Base-by-base conservation (phyloP, 2,329 filamentous ascomycete species). In the Cordyceps tenuipes region DNA sequence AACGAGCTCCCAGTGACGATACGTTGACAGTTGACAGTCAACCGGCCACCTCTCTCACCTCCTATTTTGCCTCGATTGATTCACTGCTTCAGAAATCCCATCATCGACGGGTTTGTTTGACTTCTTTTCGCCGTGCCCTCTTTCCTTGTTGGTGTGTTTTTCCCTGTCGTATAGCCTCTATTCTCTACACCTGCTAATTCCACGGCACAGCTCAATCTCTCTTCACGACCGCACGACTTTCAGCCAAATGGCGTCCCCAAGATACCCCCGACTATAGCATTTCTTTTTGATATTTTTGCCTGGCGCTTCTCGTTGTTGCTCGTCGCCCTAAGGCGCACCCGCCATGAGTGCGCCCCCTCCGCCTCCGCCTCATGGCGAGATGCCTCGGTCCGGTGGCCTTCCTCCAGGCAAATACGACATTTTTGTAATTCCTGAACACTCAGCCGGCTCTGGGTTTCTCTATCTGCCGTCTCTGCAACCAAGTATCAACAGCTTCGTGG, bases 341-440 rank as follows among this genome's bases (percentile, higher is more conserved):
- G 67, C 60, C 59, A 81, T 80, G 76, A 80, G 75, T 72, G 76
- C 73, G 64, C 88, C 88, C 63, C 91, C 91, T 64, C 91, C 90
- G 66, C 90, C 89, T 65, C 91, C 91, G 70, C 91, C 90, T 64
- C 91, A 96, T 76, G 91, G 91, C 74, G 81, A 85, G 69, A 87
- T 85, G 66, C 89, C 90, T 54, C 87, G 87, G 72, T 80, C 83
- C 43, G 73, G 79, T 17, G 88, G 89, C 60, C 78, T 97, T 52
- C 93, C 93, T 3, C 82, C 89, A 1, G 92, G 93, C 59, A 95
- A 94, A 71, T 97, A 96, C 75, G 93, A 97, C 77, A 96, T 97
- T 70, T 97, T 97, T 77, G 88, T 97, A 71, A 92, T 97, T 68
- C 93, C 93, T 8, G 90, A 92, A 51, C 91, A 96, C 73, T 93